Base-by-base conservation (phyloP, 805 yeast genomes). In the Jamesozyma spencerorum region DNA sequence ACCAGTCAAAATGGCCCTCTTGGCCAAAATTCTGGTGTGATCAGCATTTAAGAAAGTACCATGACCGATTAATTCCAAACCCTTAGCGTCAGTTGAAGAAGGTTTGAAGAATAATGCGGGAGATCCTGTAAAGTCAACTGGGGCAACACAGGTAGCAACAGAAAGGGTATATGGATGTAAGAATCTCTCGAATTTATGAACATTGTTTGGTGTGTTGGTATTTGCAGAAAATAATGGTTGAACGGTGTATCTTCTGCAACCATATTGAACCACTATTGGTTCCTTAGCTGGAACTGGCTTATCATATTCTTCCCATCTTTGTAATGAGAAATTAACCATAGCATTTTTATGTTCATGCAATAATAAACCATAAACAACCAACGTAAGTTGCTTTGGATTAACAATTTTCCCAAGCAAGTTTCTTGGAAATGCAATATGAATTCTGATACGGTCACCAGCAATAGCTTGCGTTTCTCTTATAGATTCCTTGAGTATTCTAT, bases 41-140 rank as follows among this genome's bases (percentile, higher is more conserved):
- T 92, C 96, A 34, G 88, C 75, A 58, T 85, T 85, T 54, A 83
- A 70, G 69, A 87, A 84, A 0, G 95, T 77, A 33, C 99, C 99
- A 47, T 84, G 83, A 3, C 95, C 98, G 20, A 90, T 69, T 34
- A 94, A 71, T 53, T 79, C 81, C 34, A 82, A 51, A 28, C 71
- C 65, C 42, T 58, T 64, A 14, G 64, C 55, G 24, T 75, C 77
- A 20, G 64, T 69, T 1, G 65, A 55, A 3, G 69, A 64, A 27
- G 73, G 74, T 55, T 79, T 85, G 71, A 85, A 85, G 61, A 82
- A 86, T 30, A 87, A 66, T 2, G 87, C 85, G 1, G 97, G 97
- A 0, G 88, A 77, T 51, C 79, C 81, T 35, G 86, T 79, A 62
- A 92, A 84, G 32, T 81, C 73, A 1, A 81, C 81, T 10, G 98